Conservation (phyloP, 192 early-diverging fungal genomes). For the Kappamyces sp. region DNA sequence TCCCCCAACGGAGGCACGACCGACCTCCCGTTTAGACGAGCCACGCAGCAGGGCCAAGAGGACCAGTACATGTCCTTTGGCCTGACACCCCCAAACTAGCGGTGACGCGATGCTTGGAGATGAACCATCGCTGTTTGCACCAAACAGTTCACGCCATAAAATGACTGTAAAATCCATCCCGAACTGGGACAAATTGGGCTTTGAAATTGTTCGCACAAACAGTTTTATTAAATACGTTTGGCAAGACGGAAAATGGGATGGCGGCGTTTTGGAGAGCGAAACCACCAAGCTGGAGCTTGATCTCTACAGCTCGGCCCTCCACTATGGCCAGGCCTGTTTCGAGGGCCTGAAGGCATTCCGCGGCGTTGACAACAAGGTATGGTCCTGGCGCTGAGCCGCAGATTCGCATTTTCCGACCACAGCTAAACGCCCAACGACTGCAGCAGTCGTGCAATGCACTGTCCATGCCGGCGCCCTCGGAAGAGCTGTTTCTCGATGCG, state of each 20-base stretch:
- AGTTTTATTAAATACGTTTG: conserved; percentile 59
- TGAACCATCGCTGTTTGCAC: too few species aligned
- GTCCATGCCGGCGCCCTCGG: conserved; percentile 55
- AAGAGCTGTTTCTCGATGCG: conserved; percentile 58
- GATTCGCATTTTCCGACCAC: conserved; percentile 66
- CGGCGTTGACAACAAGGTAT: conserved; percentile 52
- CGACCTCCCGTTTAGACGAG: too few species aligned
- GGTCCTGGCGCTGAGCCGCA: conserved; percentile 7
- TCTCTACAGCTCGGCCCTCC: conserved; percentile 46
- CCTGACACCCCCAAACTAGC: too few species aligned
- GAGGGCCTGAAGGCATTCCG: conserved; percentile 79
- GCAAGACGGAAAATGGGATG: conserved; percentile 56
- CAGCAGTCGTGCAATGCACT: conserved; percentile 43
- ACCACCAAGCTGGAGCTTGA: conserved; percentile 14
- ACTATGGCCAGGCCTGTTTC: conserved; percentile 74
- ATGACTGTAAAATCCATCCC: too few species aligned
- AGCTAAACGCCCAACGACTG: conserved; percentile 62
- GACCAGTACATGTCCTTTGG: too few species aligned
- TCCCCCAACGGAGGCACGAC: too few species aligned
- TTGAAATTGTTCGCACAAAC: conserved; percentile 59
- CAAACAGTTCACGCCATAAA: too few species aligned
- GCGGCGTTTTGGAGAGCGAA: conserved; percentile 48
- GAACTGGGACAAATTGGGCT: conserved; percentile 62
- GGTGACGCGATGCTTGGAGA: too few species aligned
- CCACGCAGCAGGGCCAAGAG: too few species aligned